Base-by-base conservation (phyloP, 441 rosid genomes). In the Erodium moschatum region DNA sequence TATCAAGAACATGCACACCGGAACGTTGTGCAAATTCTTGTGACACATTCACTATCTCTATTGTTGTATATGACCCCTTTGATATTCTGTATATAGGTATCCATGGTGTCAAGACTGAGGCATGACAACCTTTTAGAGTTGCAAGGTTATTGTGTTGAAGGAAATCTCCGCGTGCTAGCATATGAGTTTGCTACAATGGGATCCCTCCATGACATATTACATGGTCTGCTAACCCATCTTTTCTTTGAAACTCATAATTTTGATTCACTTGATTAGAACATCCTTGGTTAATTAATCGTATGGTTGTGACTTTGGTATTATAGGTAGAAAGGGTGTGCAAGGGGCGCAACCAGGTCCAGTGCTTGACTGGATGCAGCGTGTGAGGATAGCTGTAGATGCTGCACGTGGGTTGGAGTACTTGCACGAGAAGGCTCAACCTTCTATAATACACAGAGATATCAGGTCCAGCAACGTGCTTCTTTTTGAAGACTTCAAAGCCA, bases 161-260 rank as follows among this genome's bases (percentile, higher is more conserved):
- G 94, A 77, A 84, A 85, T 78, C 27, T 81, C 24, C 93, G 96
- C 29, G 86, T 91, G 70, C 97, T 94, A 61, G 94, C 90, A 0
- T 91, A 91, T 75, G 99, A 94, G 73, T 94, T 89, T 81, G 99
- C 99, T 1, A 86, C 97, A 16, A 94, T 94, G 97, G 97, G 99
- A 67, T 94, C 99, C 13, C 80, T 94, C 19, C 99, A 91, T 71
- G 99, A 94, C 75, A 86, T 94, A 62, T 79, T 94, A 83, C 97
- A 94, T 66, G 99, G 97, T 89, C 76, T 19, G 72, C 71, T 21
- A 56, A 63, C 21, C 65, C 68, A 20, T 65, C n/a, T 29, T 6
- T 74, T 5, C 42, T 5, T 27, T 58, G 6, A 63, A n/a, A 13
- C 58, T 66, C 46, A 13, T 33, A 10, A 52, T 56, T 54, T 63